Evolutionary conservation across 2,329 filamentous ascomycete genomes (phyloP), one percentile per base, ranked within the genome.

Genomic region (Fusarium concolor): DNA sequence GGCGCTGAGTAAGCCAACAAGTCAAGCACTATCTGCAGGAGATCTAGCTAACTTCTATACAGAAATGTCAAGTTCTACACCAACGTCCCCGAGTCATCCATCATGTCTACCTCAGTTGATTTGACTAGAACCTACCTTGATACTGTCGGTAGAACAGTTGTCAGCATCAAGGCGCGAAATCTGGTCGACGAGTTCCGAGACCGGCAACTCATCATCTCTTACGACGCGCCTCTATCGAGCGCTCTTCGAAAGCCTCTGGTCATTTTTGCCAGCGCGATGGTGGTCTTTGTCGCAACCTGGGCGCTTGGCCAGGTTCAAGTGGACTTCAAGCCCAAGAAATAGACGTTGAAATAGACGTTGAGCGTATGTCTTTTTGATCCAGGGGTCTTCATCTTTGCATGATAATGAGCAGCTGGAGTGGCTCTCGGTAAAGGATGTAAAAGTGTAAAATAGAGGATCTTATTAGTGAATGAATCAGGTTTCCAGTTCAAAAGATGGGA

Each of bases 111-210:
- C 26, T 78, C 79, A 3, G 77, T 89, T 18, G 87, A 86, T 67
- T 80, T 90, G n/a, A 88, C 96, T 81, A 90, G 90, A 79, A 97
- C 94, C 0, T 99, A 94, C 81, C 91, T 99, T 82, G 96, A 99
- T 79, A 98, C 96, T 0, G 75, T 95, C 31, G 96, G 96, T 64
- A 92, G 96, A 67, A 96, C 95, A 1, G 87, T 90, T 1, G 85
- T 99, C 63, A 90, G 87, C 50, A 85, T 99, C 74, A 92, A 90
- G 65, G 92, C 93, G 10, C 86, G 89, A 72, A 98, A 97, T 78
- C 83, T 98, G 52, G 92, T 96, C 2, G 96, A 99, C 73, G 96
- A 98, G 71, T 88, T 94, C 75, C 87, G 94, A 54, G 93, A 94
- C 75, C 89, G 92, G 31, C 90, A 96, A 68, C 79, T 98, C 22